These are phyloP conservation scores for Xylaria cubensis DNA, from an alignment of 495 filamentous ascomycete genomes.

Conservation along the genomic window DNA sequence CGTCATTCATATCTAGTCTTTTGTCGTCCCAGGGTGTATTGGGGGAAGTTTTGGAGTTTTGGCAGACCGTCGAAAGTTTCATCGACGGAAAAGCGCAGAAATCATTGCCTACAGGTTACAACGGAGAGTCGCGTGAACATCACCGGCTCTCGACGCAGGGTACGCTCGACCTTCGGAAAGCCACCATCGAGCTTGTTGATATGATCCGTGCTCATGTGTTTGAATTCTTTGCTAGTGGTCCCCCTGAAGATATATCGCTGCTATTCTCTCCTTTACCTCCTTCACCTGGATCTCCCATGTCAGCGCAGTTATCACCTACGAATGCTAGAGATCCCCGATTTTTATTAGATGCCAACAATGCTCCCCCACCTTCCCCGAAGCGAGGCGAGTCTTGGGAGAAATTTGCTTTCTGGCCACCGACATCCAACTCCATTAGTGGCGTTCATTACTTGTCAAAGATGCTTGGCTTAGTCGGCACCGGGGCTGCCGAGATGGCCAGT, in stretches of 20 bases:
- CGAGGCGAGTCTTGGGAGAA: constrained; percentile 87
- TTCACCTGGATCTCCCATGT: constrained; percentile 72
- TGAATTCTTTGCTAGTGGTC: constrained; percentile 85
- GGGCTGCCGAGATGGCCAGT: constrained; percentile 84
- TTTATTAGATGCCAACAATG: constrained; percentile 76
- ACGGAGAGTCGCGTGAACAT: constrained; percentile 82
- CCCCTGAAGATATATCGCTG: constrained; percentile 85
- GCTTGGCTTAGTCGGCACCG: constrained; percentile 78
- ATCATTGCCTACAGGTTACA: constrained; percentile 80
- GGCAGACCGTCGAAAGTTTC: constrained; percentile 90
- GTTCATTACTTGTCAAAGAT: constrained; percentile 85
- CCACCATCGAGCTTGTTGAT: constrained; percentile 78
- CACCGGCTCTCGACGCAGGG: constrained; percentile 79
- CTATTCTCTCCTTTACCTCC: constrained; percentile 79
- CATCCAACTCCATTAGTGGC: constrained; percentile 86
- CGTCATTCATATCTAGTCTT: constrained; percentile 73
- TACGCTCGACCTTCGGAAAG: constrained; percentile 74
- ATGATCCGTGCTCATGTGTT: constrained; percentile 79
- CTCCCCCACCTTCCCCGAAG: constrained; percentile 77
- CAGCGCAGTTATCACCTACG: constrained; percentile 53
- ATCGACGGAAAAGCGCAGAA: constrained; percentile 85
- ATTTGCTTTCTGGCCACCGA: constrained; percentile 95
- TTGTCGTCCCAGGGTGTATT: constrained; percentile 78
- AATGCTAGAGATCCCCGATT: constrained; percentile 70
- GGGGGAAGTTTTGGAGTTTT: constrained; percentile 89